These are phyloP conservation scores for Lignosus rhinocerotis DNA, from an alignment of 1,284 basidiomycete species.

Conservation along the genomic window DNA sequence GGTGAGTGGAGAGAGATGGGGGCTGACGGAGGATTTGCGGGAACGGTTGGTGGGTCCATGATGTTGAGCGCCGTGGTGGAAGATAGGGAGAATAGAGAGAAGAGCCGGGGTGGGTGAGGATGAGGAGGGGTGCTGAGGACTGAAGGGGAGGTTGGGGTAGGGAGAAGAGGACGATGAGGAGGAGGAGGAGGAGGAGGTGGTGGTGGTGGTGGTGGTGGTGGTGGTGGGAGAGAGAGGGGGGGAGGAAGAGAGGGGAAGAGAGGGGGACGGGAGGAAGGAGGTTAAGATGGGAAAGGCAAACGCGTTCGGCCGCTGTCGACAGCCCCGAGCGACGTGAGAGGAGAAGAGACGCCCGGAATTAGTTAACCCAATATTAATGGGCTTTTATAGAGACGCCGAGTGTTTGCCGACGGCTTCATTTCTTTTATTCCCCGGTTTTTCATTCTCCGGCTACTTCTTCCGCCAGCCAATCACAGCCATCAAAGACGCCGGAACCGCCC, in stretches of 20 bases:
- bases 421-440: conserved; percentile 22
- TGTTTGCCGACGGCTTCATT: neutral
- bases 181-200: neutral
- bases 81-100: conserved; percentile 16
- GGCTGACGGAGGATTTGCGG: conserved; percentile 16
- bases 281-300: conserved; percentile 8
- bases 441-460: conserved; percentile 22
- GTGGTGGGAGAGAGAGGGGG: conserved; percentile 1
- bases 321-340: neutral
- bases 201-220: conserved; percentile 5
- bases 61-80: neutral
- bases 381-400: neutral
- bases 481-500: conserved; percentile 18
- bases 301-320: too few relatives aligned
- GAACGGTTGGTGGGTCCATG: conserved; percentile 20
- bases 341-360: neutral
- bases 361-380: neutral
- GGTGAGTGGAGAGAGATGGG: neutral
- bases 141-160: conserved; percentile 1
- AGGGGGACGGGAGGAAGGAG: conserved; percentile 13
- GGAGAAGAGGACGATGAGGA: neutral
- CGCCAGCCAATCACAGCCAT: conserved; percentile 13
- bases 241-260: conserved; percentile 33
- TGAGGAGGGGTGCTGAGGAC: neutral
- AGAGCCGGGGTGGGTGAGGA: conserved; percentile 8